These are phyloP conservation scores for Exophiala lecanii-corni DNA, from an alignment of 2,329 filamentous ascomycete genomes.

Conservation along the genomic window DNA sequence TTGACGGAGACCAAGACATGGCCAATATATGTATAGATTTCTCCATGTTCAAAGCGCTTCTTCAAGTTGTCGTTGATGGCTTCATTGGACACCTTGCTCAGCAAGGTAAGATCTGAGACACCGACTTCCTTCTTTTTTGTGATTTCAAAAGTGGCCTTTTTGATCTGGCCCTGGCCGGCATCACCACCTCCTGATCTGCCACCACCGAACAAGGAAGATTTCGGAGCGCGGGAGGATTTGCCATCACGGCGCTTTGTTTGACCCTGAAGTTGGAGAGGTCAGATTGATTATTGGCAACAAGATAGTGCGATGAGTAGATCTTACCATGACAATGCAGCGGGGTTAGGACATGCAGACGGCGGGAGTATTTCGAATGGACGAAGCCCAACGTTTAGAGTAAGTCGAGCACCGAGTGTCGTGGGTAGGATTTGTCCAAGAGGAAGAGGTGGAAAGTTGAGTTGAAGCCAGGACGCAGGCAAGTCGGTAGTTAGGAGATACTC, in stretches of 20 bases:
- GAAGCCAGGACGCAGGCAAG: no score
- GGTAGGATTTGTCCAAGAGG: no score
- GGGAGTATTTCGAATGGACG: no score
- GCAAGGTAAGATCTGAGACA: conserved; percentile 91
- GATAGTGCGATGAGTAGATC: background rate
- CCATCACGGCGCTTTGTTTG: conserved; percentile 30
- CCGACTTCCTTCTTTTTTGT: conserved; percentile 99
- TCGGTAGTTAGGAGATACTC: no score
- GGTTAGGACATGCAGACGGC: no score
- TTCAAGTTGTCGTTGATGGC: conserved; percentile 99
- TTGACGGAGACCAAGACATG: conserved; percentile 99
- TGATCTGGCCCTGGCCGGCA: conserved; percentile 63
- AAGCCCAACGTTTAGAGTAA: no score
- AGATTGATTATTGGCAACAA: no score
- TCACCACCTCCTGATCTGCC: conserved; percentile 31
- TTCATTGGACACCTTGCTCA: conserved; percentile 98
- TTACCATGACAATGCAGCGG: no score
- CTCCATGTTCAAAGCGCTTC: conserved; percentile 92
- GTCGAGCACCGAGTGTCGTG: no score
- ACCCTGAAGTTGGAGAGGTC: conserved; percentile 15
- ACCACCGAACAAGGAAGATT: conserved; percentile 27
- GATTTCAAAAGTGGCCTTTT: conserved; percentile 92
- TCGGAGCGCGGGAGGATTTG: conserved; percentile 26
- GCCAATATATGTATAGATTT: conserved; percentile 99
- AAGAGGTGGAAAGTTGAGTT: no score